Conservation (phyloP, 768 basidiomycete species). For the Kwoniella newhampshirensis region DNA sequence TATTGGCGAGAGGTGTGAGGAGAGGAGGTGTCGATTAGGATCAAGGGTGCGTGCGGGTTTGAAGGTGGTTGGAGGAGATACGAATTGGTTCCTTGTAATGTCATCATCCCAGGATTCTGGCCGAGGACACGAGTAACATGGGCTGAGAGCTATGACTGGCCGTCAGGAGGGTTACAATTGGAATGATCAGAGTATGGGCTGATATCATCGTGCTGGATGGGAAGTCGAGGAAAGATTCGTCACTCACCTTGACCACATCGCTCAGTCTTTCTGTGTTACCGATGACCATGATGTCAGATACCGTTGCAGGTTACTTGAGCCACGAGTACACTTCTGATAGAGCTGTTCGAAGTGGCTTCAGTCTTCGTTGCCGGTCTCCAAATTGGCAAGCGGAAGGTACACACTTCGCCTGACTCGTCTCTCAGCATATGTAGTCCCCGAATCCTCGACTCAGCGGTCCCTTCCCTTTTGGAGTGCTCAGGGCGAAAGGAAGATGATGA, state of each 20-base stretch:
- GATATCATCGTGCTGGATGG: neutral
- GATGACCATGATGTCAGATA: constrained; percentile 25
- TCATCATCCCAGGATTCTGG: constrained; percentile 47
- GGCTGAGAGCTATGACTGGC: constrained; percentile 41
- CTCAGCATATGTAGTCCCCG: no score
- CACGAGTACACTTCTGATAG: no score
- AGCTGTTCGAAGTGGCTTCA: no score
- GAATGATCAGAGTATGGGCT: neutral
- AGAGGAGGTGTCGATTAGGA: constrained; percentile 50
- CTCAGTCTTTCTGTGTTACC: constrained; percentile 26
- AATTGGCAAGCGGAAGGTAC: no score
- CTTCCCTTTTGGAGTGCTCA: no score
- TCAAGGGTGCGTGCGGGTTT: constrained; percentile 34
- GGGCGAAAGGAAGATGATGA: no score
- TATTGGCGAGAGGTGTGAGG: constrained; percentile 42
- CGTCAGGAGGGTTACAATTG: neutral
- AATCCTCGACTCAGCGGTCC: no score
- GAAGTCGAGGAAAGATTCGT: neutral
- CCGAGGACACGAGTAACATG: constrained; percentile 47
- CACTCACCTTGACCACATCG: constrained; percentile 37
- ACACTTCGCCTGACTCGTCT: no score
- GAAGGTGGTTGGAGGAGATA: constrained; percentile 50
- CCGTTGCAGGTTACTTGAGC: no score
- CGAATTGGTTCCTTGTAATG: constrained; percentile 49
- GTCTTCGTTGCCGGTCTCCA: no score